Base-by-base conservation (phyloP, 495 filamentous ascomycete genomes). In the Zalerion maritima region DNA sequence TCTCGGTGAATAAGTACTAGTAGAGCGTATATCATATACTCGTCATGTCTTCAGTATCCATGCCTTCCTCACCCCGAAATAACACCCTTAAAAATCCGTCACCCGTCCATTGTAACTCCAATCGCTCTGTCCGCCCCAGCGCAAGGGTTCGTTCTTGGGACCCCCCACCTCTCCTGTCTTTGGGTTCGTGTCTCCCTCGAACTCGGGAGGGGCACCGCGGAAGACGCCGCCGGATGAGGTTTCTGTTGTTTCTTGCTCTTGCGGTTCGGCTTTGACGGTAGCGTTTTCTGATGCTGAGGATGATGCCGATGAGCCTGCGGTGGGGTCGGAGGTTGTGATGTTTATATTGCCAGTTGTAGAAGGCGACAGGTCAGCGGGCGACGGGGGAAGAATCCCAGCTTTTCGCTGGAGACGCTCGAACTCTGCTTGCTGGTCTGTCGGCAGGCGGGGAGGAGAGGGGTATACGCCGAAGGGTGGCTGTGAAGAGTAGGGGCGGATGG, bases 41-140 rank as follows among this genome's bases (percentile, higher is more conserved):
- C n/a, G n/a, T n/a, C n/a, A n/a, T n/a, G n/a, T n/a, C n/a, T n/a
- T n/a, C n/a, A n/a, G n/a, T n/a, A n/a, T n/a, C n/a, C n/a, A n/a
- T n/a, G n/a, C n/a, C n/a, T n/a, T n/a, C n/a, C n/a, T n/a, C n/a
- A n/a, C n/a, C n/a, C n/a, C n/a, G n/a, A n/a, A n/a, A n/a, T n/a
- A n/a, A n/a, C n/a, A n/a, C n/a, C 31, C 21, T 57, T 48, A 97
- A 49, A 97, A 97, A 58, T 96, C 89, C 12, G 89, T 96, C 14
- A 89, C 87, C 31, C 89, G 61, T 21, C 89, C 89, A 57, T 94
- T 94, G 54, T 78, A 97, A 44, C 83, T 94, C 75, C 85, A 97
- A 57, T 97, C 89, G 1, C 82, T 79, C 2, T 41, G 51, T 15
- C 58, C 49, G 0, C 85, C 84, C 86, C 86, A 94, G 31, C 86